Percentiles rank a stretch among this genome's conserved stretches.
phyloP scores from a whole-genome alignment of 805 yeast genomes.

The Lipomyces starkeyi region DNA sequence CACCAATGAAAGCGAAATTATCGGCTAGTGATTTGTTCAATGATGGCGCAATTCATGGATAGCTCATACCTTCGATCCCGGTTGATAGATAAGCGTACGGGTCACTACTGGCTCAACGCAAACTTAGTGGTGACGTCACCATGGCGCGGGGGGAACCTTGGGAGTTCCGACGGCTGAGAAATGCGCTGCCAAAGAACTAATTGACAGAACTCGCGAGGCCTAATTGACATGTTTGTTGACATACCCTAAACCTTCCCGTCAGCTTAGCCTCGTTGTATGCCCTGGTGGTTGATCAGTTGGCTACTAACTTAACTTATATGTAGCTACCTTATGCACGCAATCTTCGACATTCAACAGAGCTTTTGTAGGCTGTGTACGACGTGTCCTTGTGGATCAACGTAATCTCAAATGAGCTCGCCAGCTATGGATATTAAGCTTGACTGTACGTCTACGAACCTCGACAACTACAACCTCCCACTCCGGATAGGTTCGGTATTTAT shows the following conservation, averaged over 20 bases:
- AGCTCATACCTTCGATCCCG: too few relatives aligned
- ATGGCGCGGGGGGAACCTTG: not conserved
- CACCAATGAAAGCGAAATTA: not conserved
- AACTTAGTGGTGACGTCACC: not conserved
- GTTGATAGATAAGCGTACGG: too few relatives aligned
- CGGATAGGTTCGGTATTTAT: conserved; percentile 37
- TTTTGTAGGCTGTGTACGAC: not conserved
- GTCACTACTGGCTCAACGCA: not conserved
- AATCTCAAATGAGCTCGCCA: not conserved
- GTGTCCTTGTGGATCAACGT: not conserved
- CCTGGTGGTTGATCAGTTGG: too few relatives aligned
- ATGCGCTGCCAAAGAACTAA: not conserved
- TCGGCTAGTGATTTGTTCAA: too few relatives aligned
- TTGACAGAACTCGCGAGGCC: too few relatives aligned
- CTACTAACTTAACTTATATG: not conserved
- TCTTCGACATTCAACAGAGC: not conserved
- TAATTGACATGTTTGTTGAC: not conserved
- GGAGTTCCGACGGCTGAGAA: not conserved
- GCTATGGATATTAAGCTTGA: not conserved
- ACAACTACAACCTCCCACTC: conserved; percentile 24
- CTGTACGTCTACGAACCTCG: conserved; percentile 12
- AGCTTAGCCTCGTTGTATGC: too few relatives aligned
- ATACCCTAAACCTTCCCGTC: not conserved
- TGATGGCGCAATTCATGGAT: too few relatives aligned
- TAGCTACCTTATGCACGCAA: not conserved